Evolutionary conservation across 1,284 basidiomycete genomes (phyloP).

Genomic region (Caloboletus firmus): DNA sequence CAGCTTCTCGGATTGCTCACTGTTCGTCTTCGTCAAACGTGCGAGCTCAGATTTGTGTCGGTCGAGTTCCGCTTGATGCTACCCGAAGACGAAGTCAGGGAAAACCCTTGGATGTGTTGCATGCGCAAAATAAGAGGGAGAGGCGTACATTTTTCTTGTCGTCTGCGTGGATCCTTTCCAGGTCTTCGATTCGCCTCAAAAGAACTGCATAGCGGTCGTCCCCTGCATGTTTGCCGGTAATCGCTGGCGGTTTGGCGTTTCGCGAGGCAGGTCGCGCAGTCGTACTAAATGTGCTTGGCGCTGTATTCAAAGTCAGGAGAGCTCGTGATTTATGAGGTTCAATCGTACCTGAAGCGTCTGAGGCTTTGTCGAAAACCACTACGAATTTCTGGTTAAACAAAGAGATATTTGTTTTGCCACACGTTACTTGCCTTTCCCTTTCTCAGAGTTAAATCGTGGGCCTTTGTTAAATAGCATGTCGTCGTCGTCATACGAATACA

Average conservation of each 20-base stretch:
- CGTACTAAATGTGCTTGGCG: conserved; percentile 36
- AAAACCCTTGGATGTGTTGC: background rate
- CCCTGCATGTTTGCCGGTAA: conserved; percentile 9
- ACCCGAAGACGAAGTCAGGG: background rate
- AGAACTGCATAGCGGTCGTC: conserved; percentile 53
- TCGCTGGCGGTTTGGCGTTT: conserved; percentile 10
- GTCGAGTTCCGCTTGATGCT: conserved; percentile 64
- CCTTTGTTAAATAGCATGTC: conserved; percentile 43
- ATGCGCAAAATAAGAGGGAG: background rate
- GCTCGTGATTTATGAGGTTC: background rate
- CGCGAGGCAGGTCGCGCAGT: conserved; percentile 7
- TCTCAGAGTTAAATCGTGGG: conserved; percentile 38
- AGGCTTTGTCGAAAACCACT: conserved; percentile 39
- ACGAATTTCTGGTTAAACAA: background rate
- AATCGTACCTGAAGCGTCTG: conserved; percentile 43
- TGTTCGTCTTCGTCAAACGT: conserved; percentile 45
- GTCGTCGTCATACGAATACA: background rate
- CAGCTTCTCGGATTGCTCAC: conserved; percentile 54
- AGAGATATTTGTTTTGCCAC: background rate
- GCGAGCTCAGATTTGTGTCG: conserved; percentile 56
- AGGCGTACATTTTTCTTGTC: conserved; percentile 61
- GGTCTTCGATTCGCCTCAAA: conserved; percentile 64
- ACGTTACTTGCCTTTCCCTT: conserved; percentile 35
- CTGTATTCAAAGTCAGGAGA: conserved; percentile 31
- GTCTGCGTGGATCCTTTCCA: conserved; percentile 63